Evolutionary conservation across 192 early-diverging fungal species (phyloP).

Genomic region (Coemansia sp.): DNA sequence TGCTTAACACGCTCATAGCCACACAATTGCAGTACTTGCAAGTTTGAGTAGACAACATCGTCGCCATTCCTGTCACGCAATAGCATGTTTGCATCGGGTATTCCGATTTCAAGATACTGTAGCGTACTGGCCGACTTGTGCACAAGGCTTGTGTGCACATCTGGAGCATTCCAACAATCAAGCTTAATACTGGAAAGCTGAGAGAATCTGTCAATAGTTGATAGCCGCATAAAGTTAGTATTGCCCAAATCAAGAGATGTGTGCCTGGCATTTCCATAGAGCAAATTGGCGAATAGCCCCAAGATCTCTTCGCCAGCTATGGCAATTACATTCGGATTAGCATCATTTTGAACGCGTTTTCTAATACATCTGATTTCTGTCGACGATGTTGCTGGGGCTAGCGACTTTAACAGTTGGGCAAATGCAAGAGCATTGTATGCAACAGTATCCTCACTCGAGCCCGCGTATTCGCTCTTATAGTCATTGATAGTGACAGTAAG

Average conservation of each 20-base stretch:
- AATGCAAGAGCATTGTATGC: background rate
- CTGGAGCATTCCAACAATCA: too few relatives aligned
- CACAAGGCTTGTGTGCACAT: background rate
- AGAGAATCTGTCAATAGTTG: background rate
- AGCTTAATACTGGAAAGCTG: too few relatives aligned
- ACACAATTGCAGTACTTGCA: background rate
- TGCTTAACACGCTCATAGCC: background rate
- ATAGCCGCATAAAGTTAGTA: background rate
- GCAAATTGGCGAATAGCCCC: background rate
- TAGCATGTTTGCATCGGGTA: background rate
- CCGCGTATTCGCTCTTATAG: background rate
- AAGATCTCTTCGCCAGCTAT: background rate
- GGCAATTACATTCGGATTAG: background rate
- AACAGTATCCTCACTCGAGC: background rate
- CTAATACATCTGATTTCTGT: too few relatives aligned
- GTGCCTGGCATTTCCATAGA: background rate
- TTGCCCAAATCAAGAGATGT: background rate
- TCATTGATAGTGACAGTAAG: background rate
- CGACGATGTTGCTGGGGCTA: background rate
- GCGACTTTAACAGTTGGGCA: background rate
- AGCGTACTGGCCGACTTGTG: background rate
- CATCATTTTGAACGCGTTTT: background rate
- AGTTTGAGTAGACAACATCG: background rate
- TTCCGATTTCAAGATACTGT: background rate
- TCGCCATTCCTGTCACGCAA: background rate